These are phyloP conservation scores for Alloteropsis angusta DNA, from an alignment of 202 grass and related monocot genomes.

Conservation along the genomic window DNA sequence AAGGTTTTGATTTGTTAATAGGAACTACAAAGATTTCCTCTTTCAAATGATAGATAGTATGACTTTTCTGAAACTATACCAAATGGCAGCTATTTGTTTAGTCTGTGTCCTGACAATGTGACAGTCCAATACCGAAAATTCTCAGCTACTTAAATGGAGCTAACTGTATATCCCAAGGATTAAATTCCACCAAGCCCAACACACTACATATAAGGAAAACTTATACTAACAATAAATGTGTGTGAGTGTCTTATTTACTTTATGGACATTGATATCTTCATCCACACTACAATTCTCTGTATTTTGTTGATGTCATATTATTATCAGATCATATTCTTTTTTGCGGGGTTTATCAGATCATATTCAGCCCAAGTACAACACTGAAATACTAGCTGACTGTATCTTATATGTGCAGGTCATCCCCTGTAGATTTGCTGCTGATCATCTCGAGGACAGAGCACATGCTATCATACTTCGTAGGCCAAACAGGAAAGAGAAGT, in stretches of 20 bases:
- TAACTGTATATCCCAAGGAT: neutral
- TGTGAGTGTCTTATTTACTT: neutral
- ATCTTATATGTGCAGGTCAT: slow-evolving; percentile 27
- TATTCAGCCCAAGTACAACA: neutral
- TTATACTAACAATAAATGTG: neutral
- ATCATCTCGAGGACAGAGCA: slow-evolving; percentile 12
- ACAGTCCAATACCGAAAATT: neutral
- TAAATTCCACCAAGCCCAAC: neutral
- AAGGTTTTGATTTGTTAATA: neutral
- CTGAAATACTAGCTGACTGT: neutral
- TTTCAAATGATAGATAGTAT: neutral
- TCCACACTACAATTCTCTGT: neutral
- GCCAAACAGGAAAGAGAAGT: slow-evolving; percentile 11
- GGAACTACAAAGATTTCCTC: neutral
- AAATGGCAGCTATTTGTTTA: neutral
- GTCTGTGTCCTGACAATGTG: neutral
- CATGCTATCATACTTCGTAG: slow-evolving; percentile 22
- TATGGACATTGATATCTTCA: neutral
- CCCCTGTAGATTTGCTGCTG: slow-evolving; percentile 14
- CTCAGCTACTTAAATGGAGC: neutral
- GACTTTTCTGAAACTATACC: too few species aligned
- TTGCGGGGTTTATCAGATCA: too few species aligned
- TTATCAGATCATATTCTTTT: neutral
- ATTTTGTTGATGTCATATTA: neutral
- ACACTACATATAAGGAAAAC: neutral